Base-by-base conservation (phyloP, 176 grass and related monocot species). In the Pontederia paniculata region DNA sequence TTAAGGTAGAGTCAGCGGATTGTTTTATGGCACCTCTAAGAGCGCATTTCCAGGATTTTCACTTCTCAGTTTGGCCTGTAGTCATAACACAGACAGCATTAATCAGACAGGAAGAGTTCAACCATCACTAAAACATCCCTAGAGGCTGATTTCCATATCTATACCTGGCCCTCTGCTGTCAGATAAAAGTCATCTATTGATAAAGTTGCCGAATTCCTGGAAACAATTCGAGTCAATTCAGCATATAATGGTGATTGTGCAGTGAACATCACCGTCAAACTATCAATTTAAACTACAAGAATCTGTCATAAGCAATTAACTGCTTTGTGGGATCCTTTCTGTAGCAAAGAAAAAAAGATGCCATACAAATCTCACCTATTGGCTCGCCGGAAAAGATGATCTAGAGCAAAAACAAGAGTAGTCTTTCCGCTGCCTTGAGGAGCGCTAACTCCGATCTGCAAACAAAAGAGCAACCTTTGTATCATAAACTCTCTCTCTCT, bases 161-260 rank as follows among this genome's bases (percentile, higher is more conserved):
- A 55, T 44, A 87, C 93, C 93, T 98, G 93, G 2, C 79, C 86
- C 68, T 74, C 76, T 63, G 83, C 77, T 56, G 93, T 98, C 54
- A 98, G 78, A 73, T 98, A 98, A 74, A 98, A 91, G 57, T 98
- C 93, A 62, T 98, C 93, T 57, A 98, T 91, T 25, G 93, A 98
- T 73, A 98, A 66, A 22, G 83, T 98, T 41, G 83, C 69, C 0
- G 83, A 63, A 64, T 60, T 91, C 66, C 93, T 98, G 63, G 46
- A 69, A 76, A 42, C 5, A 19, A 66, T 20, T 47, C 44, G 49
- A 60, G 53, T 19, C 12, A 13, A 10, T 53, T 21, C 57, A 20
- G 55, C 31, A 65, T 65, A 66, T 57, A 60, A 11, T 13, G 44
- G 54, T 16, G 50, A 73, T 4, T 5, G 13, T 50, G 13, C 48